Evolutionary conservation across 495 filamentous ascomycete genomes (phyloP), one percentile per base, ranked within the genome.

Genomic region (Trichocladium antarcticum): DNA sequence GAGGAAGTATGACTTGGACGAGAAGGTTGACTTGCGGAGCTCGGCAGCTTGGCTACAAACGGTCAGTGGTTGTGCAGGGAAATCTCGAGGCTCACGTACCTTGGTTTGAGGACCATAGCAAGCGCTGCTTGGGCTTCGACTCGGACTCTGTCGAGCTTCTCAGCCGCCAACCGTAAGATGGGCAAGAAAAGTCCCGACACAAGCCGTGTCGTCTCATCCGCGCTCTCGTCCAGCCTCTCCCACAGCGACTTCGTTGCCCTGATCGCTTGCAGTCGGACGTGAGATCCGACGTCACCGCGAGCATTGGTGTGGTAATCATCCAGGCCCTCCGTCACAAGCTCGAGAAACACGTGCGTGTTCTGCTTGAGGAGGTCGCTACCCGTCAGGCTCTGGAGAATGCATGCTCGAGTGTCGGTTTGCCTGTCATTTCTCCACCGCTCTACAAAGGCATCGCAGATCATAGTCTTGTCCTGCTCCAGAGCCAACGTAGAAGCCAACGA

Each of bases 231-330:
- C 31, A 59, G 45, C 15, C 48, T 46, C 24, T 57, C 51, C 72
- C 72, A 74, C 24, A 75, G 42, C 5, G 59, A 63, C 28, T 65
- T 69, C 1, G 77, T 73, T 2, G 81, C 81, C 53, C 76, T 74
- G 17, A 95, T 74, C 24, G 85, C 89, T 57, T 89, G 84, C 12
- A 87, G 58, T 11, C 92, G 74, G 11, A 90, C 83, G 24, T 84
- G 75, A 2, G 87, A 93, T 4, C 92, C 92, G 45, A 96, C 73
- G 58, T 99, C 92, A 11, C 92, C 93, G 8, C 87, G 74, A 35
- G 84, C 75, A 56, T 85, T 88, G 9, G 84, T 85, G 0, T 85
- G 89, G 55, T 97, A 96, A 59, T 99, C 89, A 46, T 92, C 83
- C 37, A 97, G 61, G 9, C 72, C 82, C 54, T 60, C 70, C 17